Conservation (phyloP, 225 moss, liverwort and hornwort species). For the Takakia lepidozioides region DNA sequence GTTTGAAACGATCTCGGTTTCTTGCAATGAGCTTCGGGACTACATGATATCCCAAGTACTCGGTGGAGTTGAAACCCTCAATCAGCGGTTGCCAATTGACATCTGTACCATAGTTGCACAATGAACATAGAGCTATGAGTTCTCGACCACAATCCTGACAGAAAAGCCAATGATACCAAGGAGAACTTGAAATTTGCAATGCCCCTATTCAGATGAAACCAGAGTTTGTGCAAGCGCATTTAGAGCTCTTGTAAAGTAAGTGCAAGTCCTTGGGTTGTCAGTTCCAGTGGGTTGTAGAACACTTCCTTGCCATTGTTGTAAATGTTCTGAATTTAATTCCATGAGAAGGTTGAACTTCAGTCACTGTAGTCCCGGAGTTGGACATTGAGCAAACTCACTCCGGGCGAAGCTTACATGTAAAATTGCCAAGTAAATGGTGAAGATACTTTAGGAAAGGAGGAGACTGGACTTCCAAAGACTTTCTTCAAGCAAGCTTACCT, state of each 20-base stretch:
- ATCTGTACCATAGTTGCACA: no score
- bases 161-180: no score
- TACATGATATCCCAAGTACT: constrained; percentile 46
- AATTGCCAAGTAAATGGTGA: not conserved
- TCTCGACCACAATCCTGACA: no score
- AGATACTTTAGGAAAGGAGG: no score
- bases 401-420: not conserved
- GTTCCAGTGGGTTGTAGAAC: no score
- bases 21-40: constrained; percentile 41
- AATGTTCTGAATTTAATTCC: not conserved
- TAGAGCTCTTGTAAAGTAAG: no score
- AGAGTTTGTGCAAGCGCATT: no score
- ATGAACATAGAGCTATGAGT: no score
- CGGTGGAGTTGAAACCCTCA: constrained; percentile 47
- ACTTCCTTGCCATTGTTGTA: not conserved
- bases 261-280: no score
- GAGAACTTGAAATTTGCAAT: no score
- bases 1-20: constrained; percentile 39
- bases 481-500: constrained; percentile 4
- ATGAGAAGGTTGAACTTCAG: not conserved
- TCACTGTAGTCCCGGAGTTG: not conserved
- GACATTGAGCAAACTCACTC: not conserved
- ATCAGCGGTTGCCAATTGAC: constrained; percentile 65
- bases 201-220: no score
- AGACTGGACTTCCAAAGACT: no score